These are phyloP conservation scores for Peronospora farinosa DNA, from an alignment of 352 stramenopile species.

Conservation along the genomic window DNA sequence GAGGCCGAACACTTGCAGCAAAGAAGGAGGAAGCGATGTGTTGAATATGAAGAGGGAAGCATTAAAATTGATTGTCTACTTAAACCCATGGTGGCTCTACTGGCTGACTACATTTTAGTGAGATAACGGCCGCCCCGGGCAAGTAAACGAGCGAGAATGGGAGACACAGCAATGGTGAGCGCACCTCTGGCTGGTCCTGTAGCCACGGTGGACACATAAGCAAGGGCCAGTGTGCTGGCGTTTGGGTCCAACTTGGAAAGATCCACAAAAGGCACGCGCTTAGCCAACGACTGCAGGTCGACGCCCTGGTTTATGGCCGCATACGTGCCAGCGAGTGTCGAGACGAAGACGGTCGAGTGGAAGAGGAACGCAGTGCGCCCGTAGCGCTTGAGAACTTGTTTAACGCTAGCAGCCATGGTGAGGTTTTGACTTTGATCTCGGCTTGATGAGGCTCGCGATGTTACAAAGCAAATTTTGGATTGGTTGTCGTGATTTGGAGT, in stretches of 20 bases:
- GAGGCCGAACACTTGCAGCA: conserved; percentile 4
- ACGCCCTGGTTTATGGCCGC: conserved; percentile 59
- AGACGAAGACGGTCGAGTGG: conserved; percentile 89
- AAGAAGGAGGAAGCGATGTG: conserved; percentile 1
- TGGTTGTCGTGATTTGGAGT: conserved; percentile 15
- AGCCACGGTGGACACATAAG: conserved; percentile 91
- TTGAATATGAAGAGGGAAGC: not conserved
- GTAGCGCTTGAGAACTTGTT: conserved; percentile 89
- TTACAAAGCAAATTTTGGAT: conserved; percentile 10
- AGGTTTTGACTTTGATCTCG: not conserved
- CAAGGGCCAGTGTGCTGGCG: conserved; percentile 58
- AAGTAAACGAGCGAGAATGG: conserved; percentile 64
- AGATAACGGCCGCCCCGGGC: conserved; percentile 28
- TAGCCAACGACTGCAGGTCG: conserved; percentile 48
- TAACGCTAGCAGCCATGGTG: conserved; percentile 52
- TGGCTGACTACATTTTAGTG: conserved; percentile 16
- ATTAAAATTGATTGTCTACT: no score
- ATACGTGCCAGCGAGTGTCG: conserved; percentile 89
- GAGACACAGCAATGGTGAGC: conserved; percentile 65
- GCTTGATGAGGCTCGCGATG: conserved; percentile 4
- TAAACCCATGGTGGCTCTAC: not conserved
- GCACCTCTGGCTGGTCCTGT: conserved; percentile 62
- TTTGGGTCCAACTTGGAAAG: conserved; percentile 62
- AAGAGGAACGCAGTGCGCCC: conserved; percentile 92
- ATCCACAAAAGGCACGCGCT: conserved; percentile 66